A percentile compares a stretch with the other conserved stretches of the same genome.
Evolutionary conservation across 208 protist species (phyloP).

Genomic region (Crithidia bombi): DNA sequence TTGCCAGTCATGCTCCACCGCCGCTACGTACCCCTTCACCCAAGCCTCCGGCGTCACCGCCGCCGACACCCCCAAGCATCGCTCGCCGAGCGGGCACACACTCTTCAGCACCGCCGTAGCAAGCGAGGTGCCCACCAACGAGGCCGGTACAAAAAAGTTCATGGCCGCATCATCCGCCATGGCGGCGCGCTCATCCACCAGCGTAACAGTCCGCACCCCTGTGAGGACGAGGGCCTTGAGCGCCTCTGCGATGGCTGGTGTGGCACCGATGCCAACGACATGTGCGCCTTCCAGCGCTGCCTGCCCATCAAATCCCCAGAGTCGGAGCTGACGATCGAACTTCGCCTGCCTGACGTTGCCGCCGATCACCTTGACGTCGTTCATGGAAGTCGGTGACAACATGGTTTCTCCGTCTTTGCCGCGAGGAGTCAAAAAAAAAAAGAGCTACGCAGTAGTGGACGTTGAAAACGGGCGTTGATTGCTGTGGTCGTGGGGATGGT

Average conservation of each 20-base stretch:
- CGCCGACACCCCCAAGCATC: constrained; percentile 50
- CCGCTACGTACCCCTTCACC: constrained; percentile 37
- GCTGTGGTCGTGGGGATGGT: neutral
- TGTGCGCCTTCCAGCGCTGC: constrained; percentile 74
- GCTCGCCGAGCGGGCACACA: constrained; percentile 89
- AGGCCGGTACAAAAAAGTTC: constrained; percentile 95
- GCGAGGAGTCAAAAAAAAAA: constrained; percentile 34
- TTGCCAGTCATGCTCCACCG: constrained; percentile 20
- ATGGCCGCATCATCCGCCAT: constrained; percentile 84
- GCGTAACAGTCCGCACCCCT: constrained; percentile 91
- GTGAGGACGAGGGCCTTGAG: constrained; percentile 97
- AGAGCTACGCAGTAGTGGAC: too few relatives aligned
- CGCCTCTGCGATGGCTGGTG: constrained; percentile 88
- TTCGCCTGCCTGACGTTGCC: constrained; percentile 46
- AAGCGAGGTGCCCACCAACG: constrained; percentile 55
- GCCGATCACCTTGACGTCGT: constrained; percentile 17
- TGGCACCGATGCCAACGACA: constrained; percentile 93
- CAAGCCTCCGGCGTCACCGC: constrained; percentile 36
- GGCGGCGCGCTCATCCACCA: constrained; percentile 93
- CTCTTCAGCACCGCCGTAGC: constrained; percentile 70
- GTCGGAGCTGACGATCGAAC: constrained; percentile 93
- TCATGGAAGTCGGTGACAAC: neutral
- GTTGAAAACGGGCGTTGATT: too few relatives aligned
- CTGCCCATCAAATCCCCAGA: constrained; percentile 96
- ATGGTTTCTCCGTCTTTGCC: neutral